Percentiles rank a stretch among this genome's conserved stretches.
Conservation (phyloP, 2,329 filamentous ascomycete genomes). For the Colletotrichum gigasporum region DNA sequence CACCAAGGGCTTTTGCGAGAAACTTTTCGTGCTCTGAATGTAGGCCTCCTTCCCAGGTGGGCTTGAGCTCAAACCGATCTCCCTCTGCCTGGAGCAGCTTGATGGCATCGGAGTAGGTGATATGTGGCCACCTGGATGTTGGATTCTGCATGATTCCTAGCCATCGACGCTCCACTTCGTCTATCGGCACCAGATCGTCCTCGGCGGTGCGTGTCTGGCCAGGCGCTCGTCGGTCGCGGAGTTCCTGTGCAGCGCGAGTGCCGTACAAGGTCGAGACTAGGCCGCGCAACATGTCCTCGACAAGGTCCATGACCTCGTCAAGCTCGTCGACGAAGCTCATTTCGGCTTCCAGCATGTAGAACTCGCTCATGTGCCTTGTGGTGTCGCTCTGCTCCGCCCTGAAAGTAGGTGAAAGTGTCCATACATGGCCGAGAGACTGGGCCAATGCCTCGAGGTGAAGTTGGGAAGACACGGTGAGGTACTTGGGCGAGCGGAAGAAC, state of each 20-base stretch:
- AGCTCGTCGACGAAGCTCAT: conserved; percentile 80
- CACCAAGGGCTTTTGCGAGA: conserved; percentile 74
- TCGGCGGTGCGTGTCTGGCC: conserved; percentile 34
- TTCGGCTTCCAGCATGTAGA: conserved; percentile 98
- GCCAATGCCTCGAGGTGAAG: conserved; percentile 93
- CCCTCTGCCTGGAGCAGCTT: conserved; percentile 69
- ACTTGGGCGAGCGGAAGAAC: conserved; percentile 91
- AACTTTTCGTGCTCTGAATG: conserved; percentile 94
- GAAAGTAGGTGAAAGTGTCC: conserved; percentile 94
- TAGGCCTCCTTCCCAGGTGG: conserved; percentile 77
- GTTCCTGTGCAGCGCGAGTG: conserved; percentile 55
- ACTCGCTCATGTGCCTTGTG: conserved; percentile 92
- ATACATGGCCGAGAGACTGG: conserved; percentile 88
- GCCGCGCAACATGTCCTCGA: conserved; percentile 79
- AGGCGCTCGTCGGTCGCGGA: conserved; percentile 40
- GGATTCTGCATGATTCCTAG: conserved; percentile 63
- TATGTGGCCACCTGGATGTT: conserved; percentile 73
- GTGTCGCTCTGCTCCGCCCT: conserved; percentile 94
- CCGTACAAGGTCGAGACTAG: conserved; percentile 50
- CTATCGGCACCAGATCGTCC: conserved; percentile 52
- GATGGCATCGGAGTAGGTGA: conserved; percentile 86
- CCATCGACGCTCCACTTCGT: conserved; percentile 76
- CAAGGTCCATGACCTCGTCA: conserved; percentile 77
- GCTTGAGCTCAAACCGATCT: conserved; percentile 72
- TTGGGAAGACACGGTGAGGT: conserved; percentile 94